Conservation (phyloP, 164 flowering plant genomes). For the Santalum album region DNA sequence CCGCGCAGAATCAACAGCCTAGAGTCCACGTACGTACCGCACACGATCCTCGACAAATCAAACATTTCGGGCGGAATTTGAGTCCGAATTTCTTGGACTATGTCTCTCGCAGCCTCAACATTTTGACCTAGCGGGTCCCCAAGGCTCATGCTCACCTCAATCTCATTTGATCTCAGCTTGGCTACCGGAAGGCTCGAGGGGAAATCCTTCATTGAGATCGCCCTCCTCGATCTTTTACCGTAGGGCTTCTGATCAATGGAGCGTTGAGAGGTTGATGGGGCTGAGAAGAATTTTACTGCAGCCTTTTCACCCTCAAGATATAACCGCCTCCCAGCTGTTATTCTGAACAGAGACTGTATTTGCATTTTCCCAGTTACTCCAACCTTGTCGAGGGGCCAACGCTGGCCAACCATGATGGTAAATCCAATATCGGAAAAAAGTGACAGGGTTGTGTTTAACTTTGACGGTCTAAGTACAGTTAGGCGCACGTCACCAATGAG, state of each 20-base stretch:
- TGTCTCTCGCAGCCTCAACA: constrained; percentile 31
- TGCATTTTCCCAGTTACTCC: constrained; percentile 57
- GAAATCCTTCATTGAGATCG: constrained; percentile 42
- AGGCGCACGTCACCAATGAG: constrained; percentile 64
- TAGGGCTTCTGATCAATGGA: constrained; percentile 28
- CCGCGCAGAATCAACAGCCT: constrained; percentile 67
- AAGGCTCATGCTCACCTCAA: constrained; percentile 48
- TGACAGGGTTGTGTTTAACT: constrained; percentile 27
- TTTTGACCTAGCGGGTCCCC: constrained; percentile 33
- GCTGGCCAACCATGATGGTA: constrained; percentile 42
- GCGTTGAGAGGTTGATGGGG: constrained; percentile 19
- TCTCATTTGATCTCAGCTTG: constrained; percentile 46
- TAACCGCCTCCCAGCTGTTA: constrained; percentile 52
- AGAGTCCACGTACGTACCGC: constrained; percentile 73
- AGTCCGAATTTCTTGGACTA: constrained; percentile 50
- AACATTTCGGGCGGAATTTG: constrained; percentile 84
- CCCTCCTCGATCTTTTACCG: constrained; percentile 44
- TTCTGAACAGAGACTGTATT: constrained; percentile 31
- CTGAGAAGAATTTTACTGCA: constrained; percentile 10
- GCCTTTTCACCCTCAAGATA: constrained; percentile 52
- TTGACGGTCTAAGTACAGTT: constrained; percentile 29
- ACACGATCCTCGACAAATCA: constrained; percentile 67
- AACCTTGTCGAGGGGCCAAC: constrained; percentile 79
- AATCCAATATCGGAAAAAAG: constrained; percentile 55
- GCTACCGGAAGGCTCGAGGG: constrained; percentile 81